phyloP scores from a whole-genome alignment of 176 grass and related monocot genomes.

The Tuctoria greenei region DNA sequence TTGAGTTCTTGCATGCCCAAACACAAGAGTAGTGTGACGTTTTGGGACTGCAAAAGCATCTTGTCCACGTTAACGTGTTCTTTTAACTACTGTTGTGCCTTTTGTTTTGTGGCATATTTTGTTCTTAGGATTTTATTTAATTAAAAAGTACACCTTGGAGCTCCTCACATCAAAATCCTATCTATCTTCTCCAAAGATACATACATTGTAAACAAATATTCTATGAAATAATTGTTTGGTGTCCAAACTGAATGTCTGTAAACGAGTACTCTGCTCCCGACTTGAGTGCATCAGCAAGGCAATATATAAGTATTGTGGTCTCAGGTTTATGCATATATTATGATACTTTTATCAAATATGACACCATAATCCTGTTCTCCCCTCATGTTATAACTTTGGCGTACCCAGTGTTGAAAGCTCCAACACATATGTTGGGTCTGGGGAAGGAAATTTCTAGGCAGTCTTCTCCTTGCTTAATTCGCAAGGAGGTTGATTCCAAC shows the following conservation, averaged over 20 bases:
- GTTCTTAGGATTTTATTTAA: neutral
- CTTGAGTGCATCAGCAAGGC: neutral
- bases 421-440: no score
- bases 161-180: neutral
- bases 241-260: neutral
- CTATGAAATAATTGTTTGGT: neutral
- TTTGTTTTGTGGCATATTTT: neutral
- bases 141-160: neutral
- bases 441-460: no score
- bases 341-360: neutral
- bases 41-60: no score
- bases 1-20: neutral
- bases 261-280: neutral
- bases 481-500: no score
- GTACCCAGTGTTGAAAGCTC: no score
- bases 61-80: neutral
- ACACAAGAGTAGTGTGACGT: no score
- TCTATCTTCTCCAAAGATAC: neutral
- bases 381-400: no score
- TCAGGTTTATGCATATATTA: neutral
- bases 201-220: neutral
- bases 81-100: neutral
- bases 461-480: no score
- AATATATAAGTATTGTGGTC: neutral
- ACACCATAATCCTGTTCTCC: neutral